These are phyloP conservation scores for Myxozyma mucilagina DNA, from an alignment of 805 yeast genomes.

Conservation along the genomic window DNA sequence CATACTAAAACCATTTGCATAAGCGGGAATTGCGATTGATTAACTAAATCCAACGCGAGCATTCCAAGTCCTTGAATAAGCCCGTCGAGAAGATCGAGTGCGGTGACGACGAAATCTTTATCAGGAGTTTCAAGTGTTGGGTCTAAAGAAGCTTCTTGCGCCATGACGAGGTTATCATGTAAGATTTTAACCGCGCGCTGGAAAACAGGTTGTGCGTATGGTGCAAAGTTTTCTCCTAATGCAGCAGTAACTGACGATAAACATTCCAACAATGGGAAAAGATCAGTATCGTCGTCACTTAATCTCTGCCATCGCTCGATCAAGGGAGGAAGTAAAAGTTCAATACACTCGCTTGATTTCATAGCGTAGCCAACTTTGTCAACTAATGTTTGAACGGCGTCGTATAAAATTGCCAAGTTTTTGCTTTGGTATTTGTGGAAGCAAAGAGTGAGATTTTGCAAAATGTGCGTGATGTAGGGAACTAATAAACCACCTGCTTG, in stretches of 20 bases:
- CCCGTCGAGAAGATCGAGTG: slow-evolving; percentile 89
- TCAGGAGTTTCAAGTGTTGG: slow-evolving; percentile 68
- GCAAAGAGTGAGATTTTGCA: slow-evolving; percentile 70
- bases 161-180: slow-evolving; percentile 64
- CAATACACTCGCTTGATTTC: slow-evolving; percentile 56
- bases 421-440: slow-evolving; percentile 77
- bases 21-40: slow-evolving; percentile 41
- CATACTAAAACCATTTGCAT: slow-evolving; percentile 66
- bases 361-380: slow-evolving; percentile 68
- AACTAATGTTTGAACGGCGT: slow-evolving; percentile 85
- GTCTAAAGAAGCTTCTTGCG: slow-evolving; percentile 61
- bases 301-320: slow-evolving; percentile 76
- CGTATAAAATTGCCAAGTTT: slow-evolving; percentile 79
- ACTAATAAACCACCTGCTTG: slow-evolving; percentile 64
- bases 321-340: slow-evolving; percentile 74
- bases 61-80: slow-evolving; percentile 81
- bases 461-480: slow-evolving; percentile 63
- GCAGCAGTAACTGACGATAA: slow-evolving; percentile 88
- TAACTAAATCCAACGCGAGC: slow-evolving; percentile 36
- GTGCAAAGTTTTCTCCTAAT: slow-evolving; percentile 79
- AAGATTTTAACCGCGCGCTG: slow-evolving; percentile 73
- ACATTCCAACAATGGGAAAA: slow-evolving; percentile 92
- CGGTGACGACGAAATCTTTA: slow-evolving; percentile 84
- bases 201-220: slow-evolving; percentile 85
- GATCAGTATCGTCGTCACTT: slow-evolving; percentile 73